Evolutionary conservation across 805 yeast species (phyloP), one percentile per base, ranked within the genome.

Genomic region (Ogataea haglerorum): DNA sequence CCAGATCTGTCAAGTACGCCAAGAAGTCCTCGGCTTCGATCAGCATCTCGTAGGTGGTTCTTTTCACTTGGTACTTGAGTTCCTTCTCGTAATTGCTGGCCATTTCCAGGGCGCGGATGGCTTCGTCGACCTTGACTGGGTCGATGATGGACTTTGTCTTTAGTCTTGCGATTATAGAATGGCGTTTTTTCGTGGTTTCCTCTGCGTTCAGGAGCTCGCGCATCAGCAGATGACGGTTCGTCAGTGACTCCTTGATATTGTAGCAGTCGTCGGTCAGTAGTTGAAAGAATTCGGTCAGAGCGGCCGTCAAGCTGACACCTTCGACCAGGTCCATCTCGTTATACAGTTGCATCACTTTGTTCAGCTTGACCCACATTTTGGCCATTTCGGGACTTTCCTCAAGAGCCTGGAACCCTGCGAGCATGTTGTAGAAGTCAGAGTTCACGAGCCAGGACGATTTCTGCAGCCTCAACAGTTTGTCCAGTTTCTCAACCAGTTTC

Each of bases 181-280:
- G 95, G 53, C 78, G 84, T 22, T 75, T 64, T 51, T 75, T 78
- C 1, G 95, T 79, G 42, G 71, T 77, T 6, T 80, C 77, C 60
- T 90, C 95, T 2, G 96, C 90, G 56, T 78, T 84, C 23, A 76
- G 55, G 37, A 88, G 68, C 50, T 93, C 99, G 39, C 97, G 75
- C 96, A 93, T 93, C 27, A 91, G 65, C 42, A 93, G 69, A 60
- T 93, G 96, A 44, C 99, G 73, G 63, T 91, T 90, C 0, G 99
- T 93, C 40, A 93, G 68, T 0, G 96, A 83, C 63, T 93, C 99
- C 61, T 93, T 93, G 42, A 90, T 83, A 43, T 84, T 81, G 60
- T 82, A 93, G 12, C 93, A 82, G 52, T 90, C 96, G 46, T 76
- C 75, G 3, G 78, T 67, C 21, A 88, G 67, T 52, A 75, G 68